phyloP scores from a whole-genome alignment of 1,284 basidiomycete genomes.

The Hypsizygus ulmarius region DNA sequence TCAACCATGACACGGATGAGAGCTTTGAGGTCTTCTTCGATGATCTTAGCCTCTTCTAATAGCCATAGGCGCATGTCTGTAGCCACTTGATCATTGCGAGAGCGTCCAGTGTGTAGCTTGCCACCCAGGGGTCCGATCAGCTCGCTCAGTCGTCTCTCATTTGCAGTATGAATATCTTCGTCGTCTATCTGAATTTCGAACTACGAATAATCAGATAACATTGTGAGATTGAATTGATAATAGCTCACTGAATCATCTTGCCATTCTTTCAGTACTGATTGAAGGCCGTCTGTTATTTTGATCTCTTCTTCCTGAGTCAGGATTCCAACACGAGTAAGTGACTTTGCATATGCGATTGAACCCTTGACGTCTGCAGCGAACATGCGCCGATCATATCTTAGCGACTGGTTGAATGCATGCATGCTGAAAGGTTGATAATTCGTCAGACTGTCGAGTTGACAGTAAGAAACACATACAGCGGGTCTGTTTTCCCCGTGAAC shows the following conservation, averaged over 20 bases:
- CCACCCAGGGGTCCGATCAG: constrained; percentile 89
- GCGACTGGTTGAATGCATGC: constrained; percentile 94
- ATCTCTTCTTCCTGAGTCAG: constrained; percentile 73
- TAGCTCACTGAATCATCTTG: constrained; percentile 57
- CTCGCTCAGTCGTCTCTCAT: constrained; percentile 92
- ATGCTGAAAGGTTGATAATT: constrained; percentile 52
- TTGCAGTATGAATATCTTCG: constrained; percentile 99
- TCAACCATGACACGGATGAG: constrained; percentile 88
- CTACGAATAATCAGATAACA: constrained; percentile 33
- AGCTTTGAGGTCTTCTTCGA: constrained; percentile 73
- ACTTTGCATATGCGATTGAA: constrained; percentile 94
- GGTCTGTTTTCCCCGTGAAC: constrained; percentile 87
- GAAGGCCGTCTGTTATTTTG: constrained; percentile 79
- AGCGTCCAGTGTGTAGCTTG: constrained; percentile 94
- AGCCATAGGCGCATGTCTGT: constrained; percentile 98
- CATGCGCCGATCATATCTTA: constrained; percentile 95
- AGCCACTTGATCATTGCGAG: constrained; percentile 96
- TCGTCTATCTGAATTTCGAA: constrained; percentile 80
- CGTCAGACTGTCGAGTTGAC: constrained; percentile 1
- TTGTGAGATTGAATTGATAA: background rate
- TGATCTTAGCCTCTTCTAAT: constrained; percentile 72
- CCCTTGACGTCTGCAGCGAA: constrained; percentile 89
- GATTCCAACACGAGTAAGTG: constrained; percentile 77
- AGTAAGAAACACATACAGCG: constrained; percentile 55
- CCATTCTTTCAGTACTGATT: constrained; percentile 85